Evolutionary conservation across 495 filamentous ascomycete species (phyloP), one percentile per base, ranked within the genome.

Genomic region (Cetradonia linearis): DNA sequence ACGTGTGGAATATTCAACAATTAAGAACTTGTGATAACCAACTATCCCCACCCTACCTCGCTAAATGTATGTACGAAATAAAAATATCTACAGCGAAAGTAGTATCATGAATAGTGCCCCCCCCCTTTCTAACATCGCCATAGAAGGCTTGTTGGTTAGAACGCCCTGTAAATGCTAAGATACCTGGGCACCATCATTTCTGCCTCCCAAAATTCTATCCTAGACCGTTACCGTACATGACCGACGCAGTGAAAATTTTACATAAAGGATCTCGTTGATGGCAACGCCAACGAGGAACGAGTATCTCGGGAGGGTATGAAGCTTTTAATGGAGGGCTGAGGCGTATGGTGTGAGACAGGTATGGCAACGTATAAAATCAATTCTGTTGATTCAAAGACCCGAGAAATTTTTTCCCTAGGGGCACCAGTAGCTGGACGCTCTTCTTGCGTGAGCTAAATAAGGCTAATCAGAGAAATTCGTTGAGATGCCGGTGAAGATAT

Each of bases 351-450:
- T 11, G 28, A 6, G 42, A 20, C 13, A 16, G 23, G 6, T 10
- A 6, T 20, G 52, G 46, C 25, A 28, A 28, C n/a, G 53, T 14
- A 36, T 34, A 9, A 18, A 10, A 36, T n/a, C 3, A 14, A 28
- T 36, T 6, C 50, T 55, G 60, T 40, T 60, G 57, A 20, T 67
- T 69, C 48, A 67, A 40, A 13, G 59, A 62, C 5, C 66, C 69
- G 11, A 72, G 50, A 27, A 77, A 67, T 61, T 73, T 77, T 69
- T 75, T 77, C 44, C 74, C 75, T n/a, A 77, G 66, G 3, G 42
- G 42, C 13, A 20, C 42, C 20, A 46, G 42, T 30, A 74, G 66
- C 30, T 76, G 49, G 49, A 69, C 71, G 56, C 71, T 71, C 56
- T 75, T 77, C 56, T 69, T 71, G 54, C 71, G 73, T 30, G 61